Base-by-base conservation (phyloP, 23 red algal genomes). In the Gracilariopsis chorda region DNA sequence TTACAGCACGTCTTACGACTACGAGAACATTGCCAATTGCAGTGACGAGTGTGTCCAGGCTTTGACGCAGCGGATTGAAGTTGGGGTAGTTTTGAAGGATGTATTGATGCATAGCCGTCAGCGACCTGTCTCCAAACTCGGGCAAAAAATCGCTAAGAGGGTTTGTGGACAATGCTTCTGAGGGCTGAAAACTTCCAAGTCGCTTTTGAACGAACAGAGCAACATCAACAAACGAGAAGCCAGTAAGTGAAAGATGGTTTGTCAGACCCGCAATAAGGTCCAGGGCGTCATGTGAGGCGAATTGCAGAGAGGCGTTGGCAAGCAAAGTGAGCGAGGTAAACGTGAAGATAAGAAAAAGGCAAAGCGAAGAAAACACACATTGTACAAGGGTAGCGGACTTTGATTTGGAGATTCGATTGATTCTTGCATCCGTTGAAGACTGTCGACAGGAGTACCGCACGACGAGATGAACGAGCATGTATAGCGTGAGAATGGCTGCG, bases 321-420 rank as follows among this genome's bases (percentile, higher is more conserved):
- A 77, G 48, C 44, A 89, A 7, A 42, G 51, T 69, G 29, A 89
- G 85, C 14, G 85, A 65, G 68, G 65, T 77, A 27, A 89, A 89
- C 12, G 45, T 51, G 30, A 76, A 77, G 69, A 89, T 89, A 42
- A 76, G 68, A 48, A 89, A 63, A 11, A 70, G 24, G 51, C 76
- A 51, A 29, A 65, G 53, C 48, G 69, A 55, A 25, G 85, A 73
- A 39, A 89, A 51, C 20, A 52, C 46, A 14, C 51, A 48, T 46
- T 60, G 68, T 23, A 89, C 4, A 25, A 89, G 20, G 19, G 85
- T 62, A 55, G 48, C 65, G 19, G 12, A 47, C 11, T 30, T 39
- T 2, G 85, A 77, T 28, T 37, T 35, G 10, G 48, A 32, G 39
- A 77, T 14, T 20, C 68, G 65, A 23, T 77, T 59, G 56, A 89